Evolutionary conservation across 352 stramenopile species (phyloP), one percentile per base, ranked within the genome.

Genomic region (Pythium oligandrum): DNA sequence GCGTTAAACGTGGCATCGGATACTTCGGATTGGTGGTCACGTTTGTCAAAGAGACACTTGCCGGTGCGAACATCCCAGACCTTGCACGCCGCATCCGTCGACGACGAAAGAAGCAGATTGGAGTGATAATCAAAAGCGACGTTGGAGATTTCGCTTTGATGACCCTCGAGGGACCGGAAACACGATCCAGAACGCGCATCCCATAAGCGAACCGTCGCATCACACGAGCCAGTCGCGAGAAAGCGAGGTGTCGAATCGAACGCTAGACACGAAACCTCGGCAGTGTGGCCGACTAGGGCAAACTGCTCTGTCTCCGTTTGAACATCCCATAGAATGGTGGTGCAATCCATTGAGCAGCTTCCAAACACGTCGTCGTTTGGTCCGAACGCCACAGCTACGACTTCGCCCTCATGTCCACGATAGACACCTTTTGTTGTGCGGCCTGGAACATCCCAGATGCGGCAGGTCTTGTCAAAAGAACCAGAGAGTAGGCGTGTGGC

Each of bases 381-480:
- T 10, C 63, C 53, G 55, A 90, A 90, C 3, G 63, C 61, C 6
- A 73, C 64, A 2, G 69, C 55, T 7, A 90, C 75, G 31, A 92
- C 61, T 47, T 89, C 78, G 4, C 67, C 70, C 50, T 78, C 62
- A 33, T 92, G 82, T 0, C 78, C 78, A 33, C 50, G 44, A 46
- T 83, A 88, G 3, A 85, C 58, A 7, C 75, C 78, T 57, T 64
- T 67, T 12, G 44, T 40, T 0, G 45, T 43, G 11, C 64, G 61
- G 4, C 47, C 69, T 6, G 66, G 34, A 9, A 82, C 63, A 54
- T 90, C 68, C 79, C 82, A 92, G 39, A 92, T 48, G 3, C 82
- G 71, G 44, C 78, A 90, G 3, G 77, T 88, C 63, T 86, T 88
- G 64, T 92, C 82, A 46, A 90, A 92, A 17, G 82, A 90, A 3